A percentile compares a stretch with the other conserved stretches of the same genome.
Conservation (phyloP, 2,329 filamentous ascomycete species). For the Phialophora tarda region DNA sequence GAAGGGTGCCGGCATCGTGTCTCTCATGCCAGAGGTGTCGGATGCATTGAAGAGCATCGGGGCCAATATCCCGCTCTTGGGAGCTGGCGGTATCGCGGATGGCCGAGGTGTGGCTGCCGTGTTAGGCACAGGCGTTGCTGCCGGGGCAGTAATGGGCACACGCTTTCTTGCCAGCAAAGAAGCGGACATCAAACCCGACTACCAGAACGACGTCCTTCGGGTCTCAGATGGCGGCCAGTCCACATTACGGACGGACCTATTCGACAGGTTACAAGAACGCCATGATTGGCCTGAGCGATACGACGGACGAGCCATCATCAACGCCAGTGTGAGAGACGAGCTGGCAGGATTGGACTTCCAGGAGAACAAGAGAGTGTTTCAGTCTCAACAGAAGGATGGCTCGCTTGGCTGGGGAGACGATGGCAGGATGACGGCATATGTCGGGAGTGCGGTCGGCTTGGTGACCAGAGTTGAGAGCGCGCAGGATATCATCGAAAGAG, state of each 20-base stretch:
- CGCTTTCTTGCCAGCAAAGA: conserved; percentile 63
- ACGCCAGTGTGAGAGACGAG: conserved; percentile 52
- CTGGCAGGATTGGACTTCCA: conserved; percentile 11
- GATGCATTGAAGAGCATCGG: conserved; percentile 46
- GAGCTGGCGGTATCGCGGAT: conserved; percentile 60
- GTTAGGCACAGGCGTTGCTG: conserved; percentile 55
- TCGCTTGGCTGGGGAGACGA: conserved; percentile 17
- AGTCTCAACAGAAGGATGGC: conserved; percentile 14
- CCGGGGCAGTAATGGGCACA: conserved; percentile 66
- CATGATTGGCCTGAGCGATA: conserved; percentile 63
- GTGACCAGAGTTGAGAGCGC: conserved; percentile 11
- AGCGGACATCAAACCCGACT: conserved; percentile 54
- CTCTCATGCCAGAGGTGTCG: conserved; percentile 57
- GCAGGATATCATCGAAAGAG: conserved; percentile 7
- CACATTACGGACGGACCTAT: conserved; percentile 58
- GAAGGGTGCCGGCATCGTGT: conserved; percentile 52
- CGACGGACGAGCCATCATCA: conserved; percentile 63
- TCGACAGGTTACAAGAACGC: conserved; percentile 61
- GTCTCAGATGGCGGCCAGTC: conserved; percentile 57
- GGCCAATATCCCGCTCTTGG: conserved; percentile 52
- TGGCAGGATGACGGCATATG: conserved; percentile 22
- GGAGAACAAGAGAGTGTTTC: conserved; percentile 15
- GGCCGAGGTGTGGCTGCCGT: conserved; percentile 58
- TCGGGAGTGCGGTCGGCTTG: conserved; percentile 18
- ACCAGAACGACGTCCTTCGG: conserved; percentile 55